Conservation (phyloP, 2,329 filamentous ascomycete genomes). For the Parastagonospora nodorum region DNA sequence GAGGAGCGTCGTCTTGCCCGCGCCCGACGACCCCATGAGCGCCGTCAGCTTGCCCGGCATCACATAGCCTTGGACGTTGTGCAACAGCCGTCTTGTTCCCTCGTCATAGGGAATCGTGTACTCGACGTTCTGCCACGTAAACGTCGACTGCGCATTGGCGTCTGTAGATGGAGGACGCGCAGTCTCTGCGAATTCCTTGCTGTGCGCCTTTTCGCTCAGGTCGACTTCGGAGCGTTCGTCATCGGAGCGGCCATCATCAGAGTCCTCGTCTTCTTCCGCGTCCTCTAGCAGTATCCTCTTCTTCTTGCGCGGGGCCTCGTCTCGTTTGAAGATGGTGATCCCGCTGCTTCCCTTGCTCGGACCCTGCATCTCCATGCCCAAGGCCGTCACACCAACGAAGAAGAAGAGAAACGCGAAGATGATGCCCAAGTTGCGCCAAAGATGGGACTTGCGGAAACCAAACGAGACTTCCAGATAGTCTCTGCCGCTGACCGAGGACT, state of each 20-base stretch:
- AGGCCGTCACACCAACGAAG: slow-evolving; percentile 56
- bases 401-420: slow-evolving; percentile 48
- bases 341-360: not conserved
- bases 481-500: slow-evolving; percentile 59
- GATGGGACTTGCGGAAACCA: slow-evolving; percentile 35
- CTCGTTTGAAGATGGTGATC: not conserved
- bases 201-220: not conserved
- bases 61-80: slow-evolving; percentile 58
- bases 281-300: not conserved
- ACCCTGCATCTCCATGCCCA: not conserved
- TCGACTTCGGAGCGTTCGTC: not conserved
- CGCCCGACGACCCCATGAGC: slow-evolving; percentile 32
- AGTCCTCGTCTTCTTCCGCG: not conserved
- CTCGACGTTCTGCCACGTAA: slow-evolving; percentile 65
- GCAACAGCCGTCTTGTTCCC: slow-evolving; percentile 52
- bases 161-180: not conserved
- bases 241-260: not conserved
- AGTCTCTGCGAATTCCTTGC: not conserved
- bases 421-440: slow-evolving; percentile 51
- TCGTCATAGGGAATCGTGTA: slow-evolving; percentile 59
- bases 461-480: slow-evolving; percentile 59
- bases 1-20: slow-evolving; percentile 39
- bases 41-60: slow-evolving; percentile 59
- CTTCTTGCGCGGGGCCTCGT: not conserved
- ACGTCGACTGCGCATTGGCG: slow-evolving; percentile 45